These are phyloP conservation scores for Pythium aphanidermatum DNA, from an alignment of 352 stramenopile species.

Conservation along the genomic window DNA sequence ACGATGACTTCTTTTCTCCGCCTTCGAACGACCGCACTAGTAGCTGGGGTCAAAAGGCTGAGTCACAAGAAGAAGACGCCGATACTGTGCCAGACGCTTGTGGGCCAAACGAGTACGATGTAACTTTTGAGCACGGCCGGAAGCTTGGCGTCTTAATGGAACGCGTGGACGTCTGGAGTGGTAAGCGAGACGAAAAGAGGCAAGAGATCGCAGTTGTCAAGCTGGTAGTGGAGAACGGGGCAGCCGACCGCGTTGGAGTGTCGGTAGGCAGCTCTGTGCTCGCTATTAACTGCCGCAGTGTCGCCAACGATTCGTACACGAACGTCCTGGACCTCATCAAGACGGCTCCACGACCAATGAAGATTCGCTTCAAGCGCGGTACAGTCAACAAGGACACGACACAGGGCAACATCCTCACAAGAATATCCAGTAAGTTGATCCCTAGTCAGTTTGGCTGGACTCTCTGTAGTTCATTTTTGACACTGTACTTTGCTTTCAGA, in stretches of 20 bases:
- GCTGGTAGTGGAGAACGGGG: slow-evolving; percentile 72
- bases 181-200: slow-evolving; percentile 37
- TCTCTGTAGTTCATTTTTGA: slow-evolving; percentile 12
- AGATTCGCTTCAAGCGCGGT: slow-evolving; percentile 65
- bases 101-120: slow-evolving; percentile 59
- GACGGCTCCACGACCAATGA: slow-evolving; percentile 61
- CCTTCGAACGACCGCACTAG: slow-evolving; percentile 7
- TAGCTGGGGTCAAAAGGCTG: slow-evolving; percentile 8
- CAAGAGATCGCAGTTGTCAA: slow-evolving; percentile 73
- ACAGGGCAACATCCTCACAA: slow-evolving; percentile 60
- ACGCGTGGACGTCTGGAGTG: slow-evolving; percentile 58
- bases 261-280: slow-evolving; percentile 63
- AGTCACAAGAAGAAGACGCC: slow-evolving; percentile 1
- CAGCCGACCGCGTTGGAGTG: slow-evolving; percentile 62
- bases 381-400: slow-evolving; percentile 61
- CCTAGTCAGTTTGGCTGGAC: slow-evolving; percentile 8
- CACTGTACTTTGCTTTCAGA: too few species aligned
- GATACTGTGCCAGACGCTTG: slow-evolving; percentile 22
- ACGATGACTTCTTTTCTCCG: slow-evolving; percentile 37
- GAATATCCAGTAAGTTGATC: slow-evolving; percentile 60
- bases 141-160: slow-evolving; percentile 85
- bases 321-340: slow-evolving; percentile 73
- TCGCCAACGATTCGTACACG: slow-evolving; percentile 55
- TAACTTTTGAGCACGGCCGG: slow-evolving; percentile 63
- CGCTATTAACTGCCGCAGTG: slow-evolving; percentile 54